Base-by-base conservation (phyloP, 2,329 filamentous ascomycete species). In the Colletotrichum eleusines region DNA sequence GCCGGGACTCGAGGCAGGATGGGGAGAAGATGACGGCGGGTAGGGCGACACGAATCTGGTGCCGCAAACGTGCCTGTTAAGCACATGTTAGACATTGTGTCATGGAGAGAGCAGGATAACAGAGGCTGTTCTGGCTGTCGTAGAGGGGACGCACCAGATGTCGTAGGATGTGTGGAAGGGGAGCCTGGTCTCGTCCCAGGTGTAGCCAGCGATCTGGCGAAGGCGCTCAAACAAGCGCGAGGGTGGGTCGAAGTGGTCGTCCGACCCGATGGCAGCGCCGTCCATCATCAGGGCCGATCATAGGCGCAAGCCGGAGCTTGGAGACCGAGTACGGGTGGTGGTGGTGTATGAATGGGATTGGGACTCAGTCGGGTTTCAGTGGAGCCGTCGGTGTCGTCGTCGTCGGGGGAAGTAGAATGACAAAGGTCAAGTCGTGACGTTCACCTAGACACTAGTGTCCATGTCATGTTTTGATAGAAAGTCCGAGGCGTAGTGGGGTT, bases 91-190 rank as follows among this genome's bases (percentile, higher is more conserved):
- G 65, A 38, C 46, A 44, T 16, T 33, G 5, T 23, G 5, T n/a
- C 16, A 40, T 35, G 35, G 18, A 33, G 20, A 9, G 38, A 23
- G 38, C 40, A 51, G 63, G 23, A n/a, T 38, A 33, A 46, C 42
- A 55, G 44, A 62, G 40, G 14, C 18, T 31, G 38, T 23, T 35
- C 2, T 12, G 59, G 5, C n/a, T 9, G 44, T n/a, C 3, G 33
- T 14, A 61, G 61, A 53, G 57, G 31, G 8, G 35, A 76, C 81
- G 76, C 83, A 90, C 94, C 95, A 98, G 83, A 95, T 94, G 80
- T 97, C 94, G 81, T 97, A 98, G 76, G 91, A 94, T 61, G 88
- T 88, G 77, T 91, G 89, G 66, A 87, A 83, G 14, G 88, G 88
- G 33, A 81, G 80, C 68, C 77, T 79, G 18, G 87, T 85, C 74